Percentiles rank a stretch among this genome's conserved stretches.
Conservation (phyloP, 345 rosid genomes). For the Brassica carinata region DNA sequence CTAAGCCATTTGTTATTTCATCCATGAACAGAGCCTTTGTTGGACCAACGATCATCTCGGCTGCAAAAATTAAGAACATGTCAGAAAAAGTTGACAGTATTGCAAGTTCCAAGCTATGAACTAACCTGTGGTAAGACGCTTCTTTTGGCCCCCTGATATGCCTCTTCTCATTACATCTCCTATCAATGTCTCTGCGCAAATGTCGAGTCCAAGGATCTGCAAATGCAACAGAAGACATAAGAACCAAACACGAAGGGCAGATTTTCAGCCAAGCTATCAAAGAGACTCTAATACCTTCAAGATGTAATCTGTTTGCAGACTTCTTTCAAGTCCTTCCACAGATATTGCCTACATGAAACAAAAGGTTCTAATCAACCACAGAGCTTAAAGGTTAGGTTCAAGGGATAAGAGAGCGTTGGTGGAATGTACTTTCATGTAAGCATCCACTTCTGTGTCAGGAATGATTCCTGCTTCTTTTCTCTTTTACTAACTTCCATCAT, state of each 20-base stretch:
- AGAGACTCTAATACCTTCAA: constrained; percentile 59
- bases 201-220: constrained; percentile 72
- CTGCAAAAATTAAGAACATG: constrained; percentile 33
- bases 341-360: constrained; percentile 60
- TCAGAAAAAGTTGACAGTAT: constrained; percentile 8
- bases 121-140: constrained; percentile 79
- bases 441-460: constrained; percentile 88
- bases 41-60: constrained; percentile 78
- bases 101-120: not conserved
- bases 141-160: constrained; percentile 82
- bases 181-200: constrained; percentile 69
- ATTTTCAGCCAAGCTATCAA: not conserved
- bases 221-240: constrained; percentile 20
- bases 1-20: constrained; percentile 78
- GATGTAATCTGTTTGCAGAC: constrained; percentile 75
- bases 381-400: not conserved
- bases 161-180: constrained; percentile 81
- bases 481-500: constrained; percentile 69
- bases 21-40: constrained; percentile 65
- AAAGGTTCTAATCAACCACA: not conserved
- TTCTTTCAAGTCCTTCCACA: constrained; percentile 62
- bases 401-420: not conserved
- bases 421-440: constrained; percentile 70
- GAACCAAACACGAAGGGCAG: not conserved
- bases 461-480: constrained; percentile 78